Percentiles rank a stretch among this genome's conserved stretches.
Conservation (phyloP, 495 filamentous ascomycete species). For the Aspergillus haitiensis region DNA sequence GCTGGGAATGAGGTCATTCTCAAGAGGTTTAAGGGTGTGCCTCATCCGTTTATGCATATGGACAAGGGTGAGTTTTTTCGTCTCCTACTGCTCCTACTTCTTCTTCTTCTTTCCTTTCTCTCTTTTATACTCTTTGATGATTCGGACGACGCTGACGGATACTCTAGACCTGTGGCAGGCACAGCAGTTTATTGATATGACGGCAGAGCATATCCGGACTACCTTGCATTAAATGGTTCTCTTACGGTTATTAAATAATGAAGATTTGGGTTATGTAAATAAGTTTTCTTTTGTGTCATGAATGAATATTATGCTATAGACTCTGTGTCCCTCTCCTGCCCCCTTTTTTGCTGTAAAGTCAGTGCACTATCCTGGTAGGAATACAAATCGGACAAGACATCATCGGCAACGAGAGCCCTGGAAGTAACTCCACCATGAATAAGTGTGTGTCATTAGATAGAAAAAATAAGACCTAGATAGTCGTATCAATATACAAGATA, state of each 20-base stretch:
- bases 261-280: not conserved
- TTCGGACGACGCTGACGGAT: slow-evolving; percentile 4
- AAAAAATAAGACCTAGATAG: not conserved
- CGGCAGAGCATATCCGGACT: slow-evolving; percentile 28
- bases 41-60: slow-evolving; percentile 53
- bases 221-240: slow-evolving; percentile 16
- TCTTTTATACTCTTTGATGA: too few relatives aligned
- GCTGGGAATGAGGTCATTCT: slow-evolving; percentile 48
- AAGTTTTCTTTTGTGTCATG: too few relatives aligned
- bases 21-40: slow-evolving; percentile 47
- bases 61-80: slow-evolving; percentile 25
- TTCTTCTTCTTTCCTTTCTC: too few relatives aligned
- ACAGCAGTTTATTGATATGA: slow-evolving; percentile 31
- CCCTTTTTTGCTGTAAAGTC: too few relatives aligned
- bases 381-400: too few relatives aligned
- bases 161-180: slow-evolving; percentile 31
- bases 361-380: too few relatives aligned
- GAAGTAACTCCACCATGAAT: too few relatives aligned
- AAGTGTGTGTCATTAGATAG: not conserved
- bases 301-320: too few relatives aligned
- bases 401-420: too few relatives aligned
- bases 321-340: too few relatives aligned
- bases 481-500: too few relatives aligned
- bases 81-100: too few relatives aligned
- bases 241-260: not conserved